These are phyloP conservation scores for Oryza rufipogon DNA, from an alignment of 176 grass and related monocot genomes.

Conservation along the genomic window DNA sequence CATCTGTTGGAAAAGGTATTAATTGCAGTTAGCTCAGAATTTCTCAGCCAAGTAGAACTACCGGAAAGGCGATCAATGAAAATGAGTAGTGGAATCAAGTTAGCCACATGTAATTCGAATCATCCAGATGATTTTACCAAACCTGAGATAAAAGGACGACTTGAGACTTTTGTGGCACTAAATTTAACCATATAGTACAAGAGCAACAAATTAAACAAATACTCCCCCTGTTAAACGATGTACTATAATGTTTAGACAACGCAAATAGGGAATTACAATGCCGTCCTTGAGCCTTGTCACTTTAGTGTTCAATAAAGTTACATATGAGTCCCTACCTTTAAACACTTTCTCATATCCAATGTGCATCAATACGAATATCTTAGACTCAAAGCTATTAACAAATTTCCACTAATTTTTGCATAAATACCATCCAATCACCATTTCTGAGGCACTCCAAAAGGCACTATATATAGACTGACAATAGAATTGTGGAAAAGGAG, in stretches of 20 bases:
- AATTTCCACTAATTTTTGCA: not conserved
- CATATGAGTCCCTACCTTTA: too few relatives aligned
- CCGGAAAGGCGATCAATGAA: conserved; percentile 47
- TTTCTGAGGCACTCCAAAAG: conserved; percentile 4
- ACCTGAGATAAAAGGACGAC: not conserved
- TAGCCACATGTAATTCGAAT: conserved; percentile 48
- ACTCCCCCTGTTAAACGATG: not conserved
- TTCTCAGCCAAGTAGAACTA: conserved; percentile 44
- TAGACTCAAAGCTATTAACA: not conserved
- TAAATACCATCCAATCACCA: not conserved
- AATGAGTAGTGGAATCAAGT: conserved; percentile 35
- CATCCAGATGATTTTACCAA: conserved; percentile 35
- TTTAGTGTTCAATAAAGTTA: too few relatives aligned
- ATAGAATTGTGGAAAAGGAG: not conserved
- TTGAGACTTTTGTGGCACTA: not conserved
- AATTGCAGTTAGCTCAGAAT: conserved; percentile 39
- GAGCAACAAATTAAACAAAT: conserved; percentile 1
- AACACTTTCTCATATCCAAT: not conserved
- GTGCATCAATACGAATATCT: not conserved
- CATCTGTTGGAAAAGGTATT: conserved; percentile 31
- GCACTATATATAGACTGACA: not conserved
- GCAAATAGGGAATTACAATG: too few relatives aligned
- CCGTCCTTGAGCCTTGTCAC: too few relatives aligned
- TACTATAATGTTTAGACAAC: not conserved
- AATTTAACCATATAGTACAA: conserved; percentile 4